These are phyloP conservation scores for Agrocybe chaxingu DNA, from an alignment of 768 basidiomycete species.

Conservation along the genomic window DNA sequence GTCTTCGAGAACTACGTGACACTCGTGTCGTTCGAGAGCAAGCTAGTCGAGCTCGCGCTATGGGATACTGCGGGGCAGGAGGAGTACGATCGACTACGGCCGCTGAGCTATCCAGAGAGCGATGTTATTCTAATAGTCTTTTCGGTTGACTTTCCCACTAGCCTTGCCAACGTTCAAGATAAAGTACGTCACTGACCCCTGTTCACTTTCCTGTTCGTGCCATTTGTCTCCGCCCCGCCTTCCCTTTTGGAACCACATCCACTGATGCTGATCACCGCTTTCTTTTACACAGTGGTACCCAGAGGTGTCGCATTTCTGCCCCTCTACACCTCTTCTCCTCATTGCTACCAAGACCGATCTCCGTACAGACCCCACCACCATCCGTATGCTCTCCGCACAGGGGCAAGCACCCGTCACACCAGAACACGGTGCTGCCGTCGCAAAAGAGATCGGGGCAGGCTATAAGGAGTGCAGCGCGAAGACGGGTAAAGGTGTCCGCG, in stretches of 20 bases:
- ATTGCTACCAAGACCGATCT: conserved; percentile 95
- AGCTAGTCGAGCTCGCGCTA: conserved; percentile 90
- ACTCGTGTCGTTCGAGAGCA: conserved; percentile 81
- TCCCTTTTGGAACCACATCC: neutral
- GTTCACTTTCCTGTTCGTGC: neutral
- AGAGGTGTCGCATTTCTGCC: conserved; percentile 91
- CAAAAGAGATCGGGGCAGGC: conserved; percentile 88
- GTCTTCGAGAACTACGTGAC: conserved; percentile 96
- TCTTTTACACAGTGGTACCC: conserved; percentile 72
- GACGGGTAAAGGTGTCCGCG: conserved; percentile 84
- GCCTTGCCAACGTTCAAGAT: conserved; percentile 86
- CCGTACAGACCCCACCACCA: conserved; percentile 80
- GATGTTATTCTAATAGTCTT: conserved; percentile 93
- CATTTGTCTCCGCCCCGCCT: neutral
- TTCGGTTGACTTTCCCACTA: conserved; percentile 89
- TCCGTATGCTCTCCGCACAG: conserved; percentile 86
- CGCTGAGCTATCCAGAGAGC: conserved; percentile 85
- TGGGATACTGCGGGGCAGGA: conserved; percentile 99
- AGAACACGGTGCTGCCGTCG: conserved; percentile 81
- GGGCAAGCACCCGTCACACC: conserved; percentile 78
- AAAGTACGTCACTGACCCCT: conserved; percentile 51
- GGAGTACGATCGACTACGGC: conserved; percentile 89
- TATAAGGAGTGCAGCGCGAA: conserved; percentile 96
- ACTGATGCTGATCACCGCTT: conserved; percentile 6
- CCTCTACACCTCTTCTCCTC: conserved; percentile 83